phyloP scores from a whole-genome alignment of 2,329 filamentous ascomycete genomes.

The Colletotrichum cereale region DNA sequence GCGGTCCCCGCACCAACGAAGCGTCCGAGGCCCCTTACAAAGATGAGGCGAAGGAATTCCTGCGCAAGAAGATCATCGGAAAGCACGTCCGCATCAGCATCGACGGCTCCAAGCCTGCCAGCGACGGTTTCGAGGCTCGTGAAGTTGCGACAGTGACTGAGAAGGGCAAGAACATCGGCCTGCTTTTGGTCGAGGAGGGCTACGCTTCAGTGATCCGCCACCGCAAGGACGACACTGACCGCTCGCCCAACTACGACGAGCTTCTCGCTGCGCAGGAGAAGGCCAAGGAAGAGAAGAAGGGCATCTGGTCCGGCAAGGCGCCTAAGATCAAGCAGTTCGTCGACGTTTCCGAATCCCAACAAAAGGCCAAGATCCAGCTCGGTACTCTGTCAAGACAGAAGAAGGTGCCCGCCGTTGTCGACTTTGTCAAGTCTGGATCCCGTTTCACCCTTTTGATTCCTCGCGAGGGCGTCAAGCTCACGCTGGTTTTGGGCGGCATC shows the following conservation, averaged over 20 bases:
- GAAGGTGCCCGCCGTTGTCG: constrained; percentile 91
- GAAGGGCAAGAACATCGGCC: constrained; percentile 87
- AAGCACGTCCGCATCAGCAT: constrained; percentile 93
- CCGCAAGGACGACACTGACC: constrained; percentile 92
- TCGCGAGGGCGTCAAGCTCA: constrained; percentile 93
- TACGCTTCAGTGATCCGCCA: constrained; percentile 96
- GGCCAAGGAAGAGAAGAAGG: constrained; percentile 89
- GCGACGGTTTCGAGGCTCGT: constrained; percentile 91
- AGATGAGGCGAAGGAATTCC: constrained; percentile 95
- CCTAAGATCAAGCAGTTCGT: constrained; percentile 85
- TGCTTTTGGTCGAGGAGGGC: constrained; percentile 89
- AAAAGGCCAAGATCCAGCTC: constrained; percentile 96
- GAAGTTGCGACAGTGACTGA: constrained; percentile 91
- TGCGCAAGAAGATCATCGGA: constrained; percentile 93
- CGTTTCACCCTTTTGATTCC: constrained; percentile 93
- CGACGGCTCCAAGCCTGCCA: constrained; percentile 90
- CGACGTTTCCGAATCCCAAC: constrained; percentile 91
- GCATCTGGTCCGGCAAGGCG: constrained; percentile 94
- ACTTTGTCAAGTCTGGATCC: constrained; percentile 98
- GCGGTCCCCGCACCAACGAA: constrained; percentile 91
- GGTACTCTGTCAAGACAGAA: constrained; percentile 90
- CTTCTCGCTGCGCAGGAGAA: constrained; percentile 82
- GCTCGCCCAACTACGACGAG: constrained; percentile 94
- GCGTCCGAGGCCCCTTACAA: constrained; percentile 88
- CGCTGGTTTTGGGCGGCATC: constrained; percentile 93